Evolutionary conservation across 805 yeast species (phyloP), one percentile per base, ranked within the genome.

Genomic region (Cyberlindnera japonica): DNA sequence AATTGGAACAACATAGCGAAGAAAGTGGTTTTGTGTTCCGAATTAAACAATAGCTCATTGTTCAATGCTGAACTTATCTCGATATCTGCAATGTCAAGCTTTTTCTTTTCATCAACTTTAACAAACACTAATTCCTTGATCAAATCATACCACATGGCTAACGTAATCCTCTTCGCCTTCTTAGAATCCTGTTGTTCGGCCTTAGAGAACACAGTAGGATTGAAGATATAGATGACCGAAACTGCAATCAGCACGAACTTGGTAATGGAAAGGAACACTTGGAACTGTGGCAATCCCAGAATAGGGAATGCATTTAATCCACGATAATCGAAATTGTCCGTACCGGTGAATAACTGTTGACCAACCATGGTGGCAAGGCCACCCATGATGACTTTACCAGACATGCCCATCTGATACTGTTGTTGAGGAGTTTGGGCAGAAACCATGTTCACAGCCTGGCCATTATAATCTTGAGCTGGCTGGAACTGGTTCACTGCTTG

Each of bases 361-460:
- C 74, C 76, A 63, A 68, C 65, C 42, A 72, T 63, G 2, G 74
- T 65, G 31, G 75, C 75, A 61, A 71, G 60, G 23, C 77, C 77
- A n/a, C 76, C 77, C 49, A 72, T 53, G 21, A 72, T 49, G 32
- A 63, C 51, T 49, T 68, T 69, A 14, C 56, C 64, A 56, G 59
- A 58, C 8, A 56, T 12, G n/a, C 57, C 57, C 47, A 57, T 41
- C 36, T 53, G 57, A 31, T 49, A 50, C n/a, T n/a, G n/a, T 13
- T 36, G 39, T 3, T 19, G 17, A 18, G 39, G 46, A 16, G 36
- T 57, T 18, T 51, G 58, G 24, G 49, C 50, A n/a, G 47, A 38
- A 5, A 52, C 53, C 26, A 54, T 40, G 43, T 52, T 52, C 7
- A 52, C 18, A 15, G 58, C 58, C 17, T 53, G 54, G 3, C 58